phyloP scores from a whole-genome alignment of 2,329 filamentous ascomycete species.

The Mycosphaerella sp. region DNA sequence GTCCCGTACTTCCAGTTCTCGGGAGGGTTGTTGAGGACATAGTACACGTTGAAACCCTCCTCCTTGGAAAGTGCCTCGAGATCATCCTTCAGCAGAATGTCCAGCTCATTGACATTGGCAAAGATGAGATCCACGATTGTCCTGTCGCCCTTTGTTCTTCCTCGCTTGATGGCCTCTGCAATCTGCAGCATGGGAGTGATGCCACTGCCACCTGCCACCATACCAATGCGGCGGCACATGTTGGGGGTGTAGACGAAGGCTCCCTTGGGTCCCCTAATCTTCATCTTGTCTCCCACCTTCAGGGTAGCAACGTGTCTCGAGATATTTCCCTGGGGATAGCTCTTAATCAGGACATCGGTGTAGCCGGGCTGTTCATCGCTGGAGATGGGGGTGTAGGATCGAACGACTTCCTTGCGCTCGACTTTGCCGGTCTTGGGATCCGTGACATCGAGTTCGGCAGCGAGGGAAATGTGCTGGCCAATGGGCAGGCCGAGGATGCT shows the following conservation, averaged over 20 bases:
- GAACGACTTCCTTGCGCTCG: conserved; percentile 72
- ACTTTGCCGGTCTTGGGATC: conserved; percentile 58
- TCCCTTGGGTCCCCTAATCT: conserved; percentile 89
- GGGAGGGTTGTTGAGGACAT: conserved; percentile 93
- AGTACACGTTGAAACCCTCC: conserved; percentile 84
- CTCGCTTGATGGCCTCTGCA: conserved; percentile 67
- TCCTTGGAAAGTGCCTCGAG: conserved; percentile 70
- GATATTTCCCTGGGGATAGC: conserved; percentile 96
- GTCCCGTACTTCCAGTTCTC: conserved; percentile 87
- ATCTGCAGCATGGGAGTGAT: conserved; percentile 99
- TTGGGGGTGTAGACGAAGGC: conserved; percentile 97
- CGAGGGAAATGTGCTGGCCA: conserved; percentile 97
- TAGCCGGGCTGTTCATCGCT: conserved; percentile 83
- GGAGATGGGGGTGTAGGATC: conserved; percentile 88
- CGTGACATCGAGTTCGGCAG: conserved; percentile 68
- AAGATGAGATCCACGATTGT: conserved; percentile 94
- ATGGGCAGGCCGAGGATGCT: conserved; percentile 93
- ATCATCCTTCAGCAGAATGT: conserved; percentile 90
- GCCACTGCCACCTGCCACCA: conserved; percentile 95
- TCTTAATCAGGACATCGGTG: conserved; percentile 97
- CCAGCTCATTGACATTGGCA: conserved; percentile 87
- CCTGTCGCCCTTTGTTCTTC: conserved; percentile 51
- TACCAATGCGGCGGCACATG: conserved; percentile 93
- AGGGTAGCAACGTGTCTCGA: conserved; percentile 84
- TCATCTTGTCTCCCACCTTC: conserved; percentile 77